These are phyloP conservation scores for Epichloe amarillans DNA, from an alignment of 2,329 filamentous ascomycete genomes.

Conservation along the genomic window DNA sequence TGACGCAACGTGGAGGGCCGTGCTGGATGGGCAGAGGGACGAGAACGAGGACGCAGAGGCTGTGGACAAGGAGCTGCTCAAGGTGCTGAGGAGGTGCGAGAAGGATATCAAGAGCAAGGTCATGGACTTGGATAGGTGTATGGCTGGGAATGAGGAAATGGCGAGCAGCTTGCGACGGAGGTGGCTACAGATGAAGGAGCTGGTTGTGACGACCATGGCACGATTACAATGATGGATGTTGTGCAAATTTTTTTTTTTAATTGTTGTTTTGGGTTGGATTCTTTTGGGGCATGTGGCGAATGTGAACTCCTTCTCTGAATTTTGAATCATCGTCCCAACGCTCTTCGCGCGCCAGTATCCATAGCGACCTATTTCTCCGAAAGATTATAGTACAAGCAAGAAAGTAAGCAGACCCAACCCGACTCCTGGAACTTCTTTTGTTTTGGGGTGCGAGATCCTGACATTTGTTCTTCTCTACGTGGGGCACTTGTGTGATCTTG, in stretches of 20 bases:
- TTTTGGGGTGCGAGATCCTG: neutral
- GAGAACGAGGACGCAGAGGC: conserved; percentile 30
- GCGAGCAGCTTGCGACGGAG: conserved; percentile 9
- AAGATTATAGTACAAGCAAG: conserved; percentile 7
- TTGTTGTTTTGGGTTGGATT: no score
- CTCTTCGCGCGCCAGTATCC: conserved; percentile 5
- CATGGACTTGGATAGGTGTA: conserved; percentile 17
- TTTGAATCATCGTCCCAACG: neutral
- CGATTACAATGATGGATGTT: conserved; percentile 5
- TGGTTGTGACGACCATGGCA: conserved; percentile 10
- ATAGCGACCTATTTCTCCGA: neutral
- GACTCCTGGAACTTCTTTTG: neutral
- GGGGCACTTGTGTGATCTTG: neutral
- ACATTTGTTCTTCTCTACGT: neutral
- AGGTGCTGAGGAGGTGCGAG: conserved; percentile 25
- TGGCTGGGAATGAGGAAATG: conserved; percentile 16
- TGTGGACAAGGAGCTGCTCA: conserved; percentile 23
- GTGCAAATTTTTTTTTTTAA: no score
- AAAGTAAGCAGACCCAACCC: neutral
- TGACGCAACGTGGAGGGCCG: conserved; percentile 26
- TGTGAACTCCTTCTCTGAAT: neutral
- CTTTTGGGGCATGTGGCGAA: neutral
- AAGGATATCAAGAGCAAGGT: conserved; percentile 18
- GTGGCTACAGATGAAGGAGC: conserved; percentile 15
- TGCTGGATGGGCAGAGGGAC: conserved; percentile 32